Evolutionary conservation across 108 stramenopile genomes (phyloP).

Genomic region (Cyclotella choctawhatcheeana): DNA sequence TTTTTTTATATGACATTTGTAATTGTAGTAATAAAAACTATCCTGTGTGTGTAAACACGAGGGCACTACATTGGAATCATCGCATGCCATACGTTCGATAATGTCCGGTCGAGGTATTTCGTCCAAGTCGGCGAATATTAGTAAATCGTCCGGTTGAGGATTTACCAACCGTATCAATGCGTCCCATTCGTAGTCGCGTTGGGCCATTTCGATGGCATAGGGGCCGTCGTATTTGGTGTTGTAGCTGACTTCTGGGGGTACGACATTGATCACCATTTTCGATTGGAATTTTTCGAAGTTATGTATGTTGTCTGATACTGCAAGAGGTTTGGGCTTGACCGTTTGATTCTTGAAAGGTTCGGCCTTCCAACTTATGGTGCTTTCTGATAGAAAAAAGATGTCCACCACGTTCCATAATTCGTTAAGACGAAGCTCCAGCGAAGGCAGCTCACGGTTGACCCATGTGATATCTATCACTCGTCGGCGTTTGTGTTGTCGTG

Average conservation of each 20-base stretch:
- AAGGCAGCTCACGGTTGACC: conserved; percentile 14
- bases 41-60: conserved; percentile 6
- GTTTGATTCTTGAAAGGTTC: conserved; percentile 19
- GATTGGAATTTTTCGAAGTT: conserved; percentile 27
- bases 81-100: conserved; percentile 13
- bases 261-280: conserved; percentile 21
- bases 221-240: conserved; percentile 2
- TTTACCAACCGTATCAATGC: conserved; percentile 5
- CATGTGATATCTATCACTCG: conserved; percentile 19
- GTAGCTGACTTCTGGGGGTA: conserved; percentile 11
- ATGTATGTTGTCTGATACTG: conserved; percentile 1
- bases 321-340: conserved; percentile 9
- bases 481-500: background rate
- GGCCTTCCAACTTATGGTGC: conserved; percentile 8
- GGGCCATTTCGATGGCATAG: conserved; percentile 10
- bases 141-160: conserved; percentile 10
- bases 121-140: conserved; percentile 21
- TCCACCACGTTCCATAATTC: conserved; percentile 37
- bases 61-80: conserved; percentile 9
- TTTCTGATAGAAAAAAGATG: conserved; percentile 19
- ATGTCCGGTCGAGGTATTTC: conserved; percentile 20
- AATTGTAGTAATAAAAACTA: conserved; percentile 31
- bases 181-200: conserved; percentile 9
- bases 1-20: conserved; percentile 17
- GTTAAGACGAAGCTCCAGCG: conserved; percentile 22